Evolutionary conservation across 78 protist genomes (phyloP).

Genomic region (Pelomyxa schiedti): DNA sequence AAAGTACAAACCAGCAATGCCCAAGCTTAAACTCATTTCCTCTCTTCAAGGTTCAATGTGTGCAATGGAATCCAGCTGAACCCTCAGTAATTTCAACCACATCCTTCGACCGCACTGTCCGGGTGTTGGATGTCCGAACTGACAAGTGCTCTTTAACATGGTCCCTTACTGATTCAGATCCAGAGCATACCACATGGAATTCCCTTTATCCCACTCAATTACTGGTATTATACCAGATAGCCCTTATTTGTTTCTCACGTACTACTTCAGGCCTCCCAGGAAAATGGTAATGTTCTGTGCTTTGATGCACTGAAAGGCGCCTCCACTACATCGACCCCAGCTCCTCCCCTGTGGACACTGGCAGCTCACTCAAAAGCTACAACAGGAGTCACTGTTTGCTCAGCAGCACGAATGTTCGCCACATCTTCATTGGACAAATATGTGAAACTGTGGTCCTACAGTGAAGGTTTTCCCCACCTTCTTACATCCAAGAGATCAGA

Average conservation of each 20-base stretch:
- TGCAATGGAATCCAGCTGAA: constrained; percentile 50
- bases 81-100: constrained; percentile 28
- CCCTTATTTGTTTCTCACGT: not conserved
- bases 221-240: too few species aligned
- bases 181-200: constrained; percentile 33
- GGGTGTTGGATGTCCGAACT: constrained; percentile 25
- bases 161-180: constrained; percentile 17
- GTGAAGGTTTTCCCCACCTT: too few species aligned
- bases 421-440: constrained; percentile 30
- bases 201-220: not conserved
- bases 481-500: too few species aligned
- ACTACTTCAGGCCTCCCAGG: not conserved
- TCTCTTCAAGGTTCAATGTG: constrained; percentile 17
- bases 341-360: constrained; percentile 40
- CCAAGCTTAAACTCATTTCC: not conserved
- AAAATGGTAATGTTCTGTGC: not conserved
- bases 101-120: constrained; percentile 17
- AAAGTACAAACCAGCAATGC: constrained; percentile 10
- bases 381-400: constrained; percentile 17
- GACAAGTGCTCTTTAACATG: not conserved
- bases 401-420: constrained; percentile 19
- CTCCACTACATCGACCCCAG: constrained; percentile 42
- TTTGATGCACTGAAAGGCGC: constrained; percentile 17
- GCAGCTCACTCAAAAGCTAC: constrained; percentile 21
- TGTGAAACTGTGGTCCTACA: constrained; percentile 36